Evolutionary conservation across 345 rosid genomes (phyloP).

Genomic region (Rhizophora apiculata): DNA sequence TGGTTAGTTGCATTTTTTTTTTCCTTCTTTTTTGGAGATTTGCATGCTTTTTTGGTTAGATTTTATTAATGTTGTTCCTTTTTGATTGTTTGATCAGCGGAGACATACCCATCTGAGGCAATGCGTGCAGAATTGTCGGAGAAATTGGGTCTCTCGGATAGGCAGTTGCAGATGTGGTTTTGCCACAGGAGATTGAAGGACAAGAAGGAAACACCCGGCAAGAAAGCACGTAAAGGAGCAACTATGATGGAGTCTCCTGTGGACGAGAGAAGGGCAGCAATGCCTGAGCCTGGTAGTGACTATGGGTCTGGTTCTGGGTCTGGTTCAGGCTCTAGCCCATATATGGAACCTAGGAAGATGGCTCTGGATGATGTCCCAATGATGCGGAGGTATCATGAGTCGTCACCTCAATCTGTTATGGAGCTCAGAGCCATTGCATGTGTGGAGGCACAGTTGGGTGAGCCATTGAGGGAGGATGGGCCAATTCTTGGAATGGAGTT

Average conservation of each 20-base stretch:
- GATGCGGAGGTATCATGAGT: conserved; percentile 54
- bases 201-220: conserved; percentile 57
- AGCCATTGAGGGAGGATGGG: conserved; percentile 94
- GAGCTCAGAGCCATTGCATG: conserved; percentile 88
- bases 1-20: neutral
- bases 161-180: conserved; percentile 99
- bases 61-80: conserved; percentile 16
- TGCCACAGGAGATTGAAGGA: conserved; percentile 97
- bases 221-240: conserved; percentile 44
- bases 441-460: conserved; percentile 95
- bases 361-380: conserved; percentile 41
- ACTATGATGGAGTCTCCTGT: conserved; percentile 45
- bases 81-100: conserved; percentile 51
- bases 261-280: conserved; percentile 34
- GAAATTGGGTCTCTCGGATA: conserved; percentile 81
- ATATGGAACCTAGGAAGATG: conserved; percentile 26
- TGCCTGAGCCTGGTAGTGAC: conserved; percentile 50
- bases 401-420: conserved; percentile 58
- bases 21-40: neutral
- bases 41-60: neutral
- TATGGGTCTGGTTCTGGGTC: conserved; percentile 72
- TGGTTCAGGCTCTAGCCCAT: conserved; percentile 72
- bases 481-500: conserved; percentile 96
- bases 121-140: conserved; percentile 68
- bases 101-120: conserved; percentile 78